A percentile compares a stretch with the other conserved stretches of the same genome.
These are phyloP conservation scores for Xylaria longipes DNA, from an alignment of 495 filamentous ascomycete genomes.

Conservation along the genomic window DNA sequence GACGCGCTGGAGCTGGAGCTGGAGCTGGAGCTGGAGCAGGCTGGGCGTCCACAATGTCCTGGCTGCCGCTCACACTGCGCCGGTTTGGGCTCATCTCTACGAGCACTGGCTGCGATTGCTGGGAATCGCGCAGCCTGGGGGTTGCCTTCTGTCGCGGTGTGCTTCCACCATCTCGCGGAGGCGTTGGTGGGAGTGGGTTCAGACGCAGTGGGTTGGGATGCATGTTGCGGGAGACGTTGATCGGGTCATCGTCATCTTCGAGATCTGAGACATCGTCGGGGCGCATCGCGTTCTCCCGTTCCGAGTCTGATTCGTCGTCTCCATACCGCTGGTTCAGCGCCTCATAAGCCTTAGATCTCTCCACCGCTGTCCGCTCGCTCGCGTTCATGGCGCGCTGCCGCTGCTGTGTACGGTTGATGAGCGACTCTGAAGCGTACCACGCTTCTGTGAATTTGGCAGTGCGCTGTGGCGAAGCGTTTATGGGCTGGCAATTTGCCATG, in stretches of 20 bases:
- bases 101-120: conserved; percentile 36
- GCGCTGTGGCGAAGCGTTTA: conserved; percentile 52
- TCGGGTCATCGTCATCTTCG: conserved; percentile 35
- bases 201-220: conserved; percentile 55
- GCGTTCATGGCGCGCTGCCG: conserved; percentile 40
- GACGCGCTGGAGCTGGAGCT: conserved; percentile 13
- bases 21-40: conserved; percentile 19
- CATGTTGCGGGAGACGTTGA: conserved; percentile 33
- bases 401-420: conserved; percentile 58
- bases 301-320: conserved; percentile 48
- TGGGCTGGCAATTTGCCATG: conserved; percentile 40
- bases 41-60: conserved; percentile 44
- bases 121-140: conserved; percentile 36
- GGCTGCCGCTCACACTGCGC: conserved; percentile 41
- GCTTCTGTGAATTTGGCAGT: conserved; percentile 68
- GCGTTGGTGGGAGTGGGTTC: conserved; percentile 41
- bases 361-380: conserved; percentile 51
- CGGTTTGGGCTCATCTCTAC: conserved; percentile 51
- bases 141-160: conserved; percentile 36
- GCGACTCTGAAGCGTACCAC: conserved; percentile 61
- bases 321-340: conserved; percentile 55
- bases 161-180: conserved; percentile 20
- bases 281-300: conserved; percentile 45
- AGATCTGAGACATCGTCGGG: conserved; percentile 29
- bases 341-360: conserved; percentile 54